phyloP scores from a whole-genome alignment of 2,329 filamentous ascomycete species.

The Aureobasidium sp. region DNA sequence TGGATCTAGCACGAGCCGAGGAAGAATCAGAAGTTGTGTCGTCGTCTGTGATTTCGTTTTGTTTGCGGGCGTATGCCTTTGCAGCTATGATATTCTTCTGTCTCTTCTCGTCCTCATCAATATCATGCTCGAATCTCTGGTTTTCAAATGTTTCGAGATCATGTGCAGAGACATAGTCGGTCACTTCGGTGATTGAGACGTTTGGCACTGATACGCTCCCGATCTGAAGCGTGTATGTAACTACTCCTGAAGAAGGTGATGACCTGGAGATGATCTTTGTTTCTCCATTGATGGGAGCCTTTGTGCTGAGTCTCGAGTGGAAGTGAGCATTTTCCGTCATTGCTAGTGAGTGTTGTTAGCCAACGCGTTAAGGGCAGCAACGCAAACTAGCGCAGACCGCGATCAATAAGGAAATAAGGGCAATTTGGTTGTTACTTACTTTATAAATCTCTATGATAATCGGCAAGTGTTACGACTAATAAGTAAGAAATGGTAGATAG shows the following conservation, averaged over 20 bases:
- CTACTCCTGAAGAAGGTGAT: slow-evolving; percentile 17
- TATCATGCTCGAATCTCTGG: slow-evolving; percentile 23
- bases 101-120: slow-evolving; percentile 14
- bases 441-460: neutral
- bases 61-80: neutral
- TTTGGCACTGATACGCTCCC: slow-evolving; percentile 23
- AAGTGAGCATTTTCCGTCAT: neutral
- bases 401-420: neutral
- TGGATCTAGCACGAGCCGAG: neutral
- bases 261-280: slow-evolving; percentile 23
- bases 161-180: slow-evolving; percentile 29
- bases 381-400: neutral
- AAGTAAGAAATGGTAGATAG: neutral
- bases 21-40: neutral
- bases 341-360: neutral
- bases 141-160: slow-evolving; percentile 31
- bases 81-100: neutral
- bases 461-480: neutral
- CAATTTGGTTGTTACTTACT: neutral
- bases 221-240: slow-evolving; percentile 25
- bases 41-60: neutral
- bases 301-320: neutral
- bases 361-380: neutral
- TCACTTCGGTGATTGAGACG: slow-evolving; percentile 26
- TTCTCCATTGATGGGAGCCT: neutral